A percentile compares a stretch with the other conserved stretches of the same genome.
Evolutionary conservation across 192 early-diverging fungal species (phyloP).

Genomic region (Coemansia sp.): DNA sequence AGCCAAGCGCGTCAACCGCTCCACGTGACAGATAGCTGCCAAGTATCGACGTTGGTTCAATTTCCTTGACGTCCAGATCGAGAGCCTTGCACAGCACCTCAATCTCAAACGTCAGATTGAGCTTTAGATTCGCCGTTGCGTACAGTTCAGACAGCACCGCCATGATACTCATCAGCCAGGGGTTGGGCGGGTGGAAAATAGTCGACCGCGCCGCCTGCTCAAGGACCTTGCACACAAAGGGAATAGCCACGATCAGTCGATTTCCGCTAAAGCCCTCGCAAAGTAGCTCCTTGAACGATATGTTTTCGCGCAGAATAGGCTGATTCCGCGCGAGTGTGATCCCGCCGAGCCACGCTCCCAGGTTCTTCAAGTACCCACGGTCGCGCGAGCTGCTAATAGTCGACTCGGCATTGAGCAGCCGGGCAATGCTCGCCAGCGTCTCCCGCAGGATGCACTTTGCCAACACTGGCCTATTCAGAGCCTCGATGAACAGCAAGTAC

Average conservation of each 20-base stretch:
- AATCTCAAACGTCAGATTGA: conserved; percentile 97
- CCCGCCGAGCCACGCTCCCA: conserved; percentile 97
- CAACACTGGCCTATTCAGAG: conserved; percentile 66
- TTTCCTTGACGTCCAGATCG: conserved; percentile 76
- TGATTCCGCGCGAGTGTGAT: conserved; percentile 93
- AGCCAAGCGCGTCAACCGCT: conserved; percentile 20
- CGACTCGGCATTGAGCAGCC: conserved; percentile 90
- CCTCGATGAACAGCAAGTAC: conserved; percentile 83
- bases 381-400: conserved; percentile 89
- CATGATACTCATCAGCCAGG: conserved; percentile 97
- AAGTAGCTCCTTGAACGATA: conserved; percentile 92
- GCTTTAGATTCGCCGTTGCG: conserved; percentile 87
- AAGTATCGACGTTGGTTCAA: conserved; percentile 45
- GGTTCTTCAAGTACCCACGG: conserved; percentile 87
- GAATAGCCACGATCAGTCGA: conserved; percentile 92
- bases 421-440: conserved; percentile 83
- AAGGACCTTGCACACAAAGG: conserved; percentile 97
- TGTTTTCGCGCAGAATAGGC: conserved; percentile 94
- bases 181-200: conserved; percentile 94
- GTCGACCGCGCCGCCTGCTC: conserved; percentile 82
- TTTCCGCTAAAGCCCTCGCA: conserved; percentile 87
- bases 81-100: conserved; percentile 96
- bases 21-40: conserved; percentile 10
- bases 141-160: conserved; percentile 90
- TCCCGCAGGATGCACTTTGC: conserved; percentile 80